Evolutionary conservation across 1,284 basidiomycete species (phyloP).

Genomic region (Vanrija humicola): DNA sequence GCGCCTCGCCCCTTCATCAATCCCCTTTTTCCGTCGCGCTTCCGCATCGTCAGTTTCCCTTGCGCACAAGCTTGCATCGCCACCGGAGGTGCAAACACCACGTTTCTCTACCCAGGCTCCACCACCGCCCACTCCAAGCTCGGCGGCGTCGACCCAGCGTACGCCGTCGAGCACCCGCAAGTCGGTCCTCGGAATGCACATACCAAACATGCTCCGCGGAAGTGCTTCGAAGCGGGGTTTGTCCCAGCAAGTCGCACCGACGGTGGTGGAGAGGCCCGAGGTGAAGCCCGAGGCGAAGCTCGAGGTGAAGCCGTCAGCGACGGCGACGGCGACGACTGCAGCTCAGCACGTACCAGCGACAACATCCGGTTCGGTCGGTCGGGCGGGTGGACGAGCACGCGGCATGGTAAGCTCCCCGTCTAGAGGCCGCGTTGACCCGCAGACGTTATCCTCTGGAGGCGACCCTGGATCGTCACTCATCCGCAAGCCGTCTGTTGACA

Average conservation of each 20-base stretch:
- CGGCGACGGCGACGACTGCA: constrained; percentile 59
- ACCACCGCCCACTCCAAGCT: constrained; percentile 1
- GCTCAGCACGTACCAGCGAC: neutral
- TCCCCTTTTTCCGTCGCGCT: constrained; percentile 90
- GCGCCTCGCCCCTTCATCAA: constrained; percentile 85
- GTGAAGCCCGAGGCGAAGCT: constrained; percentile 10
- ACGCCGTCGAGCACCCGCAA: constrained; percentile 35
- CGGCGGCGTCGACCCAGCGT: constrained; percentile 12
- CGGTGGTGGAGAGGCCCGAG: constrained; percentile 13
- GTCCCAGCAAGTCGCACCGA: constrained; percentile 5
- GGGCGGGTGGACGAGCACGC: constrained; percentile 6
- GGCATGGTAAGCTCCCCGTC: constrained; percentile 7
- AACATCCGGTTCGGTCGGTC: constrained; percentile 5
- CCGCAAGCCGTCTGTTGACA: constrained; percentile 29
- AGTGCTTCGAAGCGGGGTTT: constrained; percentile 61
- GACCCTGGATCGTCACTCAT: constrained; percentile 42
- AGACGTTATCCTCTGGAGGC: constrained; percentile 79
- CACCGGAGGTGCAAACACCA: constrained; percentile 5
- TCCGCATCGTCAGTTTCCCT: constrained; percentile 67
- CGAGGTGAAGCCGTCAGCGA: constrained; percentile 6
- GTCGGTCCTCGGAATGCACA: constrained; percentile 56
- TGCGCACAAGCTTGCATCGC: constrained; percentile 17
- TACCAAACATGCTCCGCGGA: constrained; percentile 74
- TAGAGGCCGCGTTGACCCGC: constrained; percentile 5
- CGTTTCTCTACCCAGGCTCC: constrained; percentile 14